These are phyloP conservation scores for Epichloe uncinata DNA, from an alignment of 2,329 filamentous ascomycete species.

Conservation along the genomic window DNA sequence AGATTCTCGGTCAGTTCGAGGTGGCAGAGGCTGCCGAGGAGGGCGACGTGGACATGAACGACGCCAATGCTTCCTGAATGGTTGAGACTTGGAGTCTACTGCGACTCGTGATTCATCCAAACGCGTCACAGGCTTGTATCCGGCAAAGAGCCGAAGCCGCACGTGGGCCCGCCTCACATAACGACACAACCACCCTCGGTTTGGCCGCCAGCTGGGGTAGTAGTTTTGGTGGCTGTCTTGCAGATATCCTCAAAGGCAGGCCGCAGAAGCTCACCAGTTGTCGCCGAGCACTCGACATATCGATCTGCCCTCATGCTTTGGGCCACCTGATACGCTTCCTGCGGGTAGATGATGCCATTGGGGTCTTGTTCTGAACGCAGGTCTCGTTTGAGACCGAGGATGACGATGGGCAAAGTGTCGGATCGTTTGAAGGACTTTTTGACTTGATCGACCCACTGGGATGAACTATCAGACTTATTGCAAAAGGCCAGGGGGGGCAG, in stretches of 20 bases:
- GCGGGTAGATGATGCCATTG: slow-evolving; percentile 46
- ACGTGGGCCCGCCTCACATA: slow-evolving; percentile 25
- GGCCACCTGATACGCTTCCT: slow-evolving; percentile 43
- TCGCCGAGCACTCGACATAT: slow-evolving; percentile 51
- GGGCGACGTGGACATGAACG: slow-evolving; percentile 26
- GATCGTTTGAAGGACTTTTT: slow-evolving; percentile 32
- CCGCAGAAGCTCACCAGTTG: slow-evolving; percentile 44
- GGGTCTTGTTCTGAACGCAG: slow-evolving; percentile 43
- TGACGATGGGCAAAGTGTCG: slow-evolving; percentile 38
- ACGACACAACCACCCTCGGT: slow-evolving; percentile 41
- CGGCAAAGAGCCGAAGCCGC: background rate
- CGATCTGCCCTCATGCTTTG: slow-evolving; percentile 47
- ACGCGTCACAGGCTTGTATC: background rate
- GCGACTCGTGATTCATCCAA: background rate
- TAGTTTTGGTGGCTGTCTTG: slow-evolving; percentile 37
- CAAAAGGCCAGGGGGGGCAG: slow-evolving; percentile 4
- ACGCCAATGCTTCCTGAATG: slow-evolving; percentile 14
- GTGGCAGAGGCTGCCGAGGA: slow-evolving; percentile 15
- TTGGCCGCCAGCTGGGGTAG: slow-evolving; percentile 33
- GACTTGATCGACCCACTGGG: slow-evolving; percentile 45
- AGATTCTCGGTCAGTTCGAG: slow-evolving; percentile 42
- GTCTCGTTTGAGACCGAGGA: slow-evolving; percentile 49
- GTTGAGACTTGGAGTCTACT: slow-evolving; percentile 1
- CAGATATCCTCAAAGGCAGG: slow-evolving; percentile 49
- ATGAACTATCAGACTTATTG: background rate